A percentile compares a stretch with the other conserved stretches of the same genome.
Evolutionary conservation across 192 early-diverging fungal species (phyloP).

Genomic region (Backusella luteola): DNA sequence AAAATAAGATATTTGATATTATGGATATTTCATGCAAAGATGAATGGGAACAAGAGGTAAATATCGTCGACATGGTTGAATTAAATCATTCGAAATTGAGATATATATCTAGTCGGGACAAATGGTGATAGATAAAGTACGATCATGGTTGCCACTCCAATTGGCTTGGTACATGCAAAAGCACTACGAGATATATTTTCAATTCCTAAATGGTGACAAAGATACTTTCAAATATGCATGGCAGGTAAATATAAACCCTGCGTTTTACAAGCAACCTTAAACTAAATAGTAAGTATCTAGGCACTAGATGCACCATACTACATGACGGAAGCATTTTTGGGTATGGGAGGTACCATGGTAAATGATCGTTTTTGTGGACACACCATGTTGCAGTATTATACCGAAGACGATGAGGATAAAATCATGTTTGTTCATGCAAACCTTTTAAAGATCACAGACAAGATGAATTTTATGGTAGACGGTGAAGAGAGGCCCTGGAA

Average conservation of each 20-base stretch:
- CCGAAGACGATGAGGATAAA: conserved; percentile 2
- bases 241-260: conserved; percentile 4
- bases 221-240: conserved; percentile 40
- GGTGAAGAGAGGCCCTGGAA: conserved; percentile 14
- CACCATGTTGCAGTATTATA: conserved; percentile 31
- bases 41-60: conserved; percentile 45
- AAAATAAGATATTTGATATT: conserved; percentile 40
- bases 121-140: conserved; percentile 33
- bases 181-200: conserved; percentile 33
- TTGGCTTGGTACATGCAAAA: conserved; percentile 36
- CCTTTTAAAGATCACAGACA: conserved; percentile 33
- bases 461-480: conserved; percentile 13
- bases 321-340: conserved; percentile 25
- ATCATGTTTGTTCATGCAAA: conserved; percentile 38
- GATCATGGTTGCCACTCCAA: conserved; percentile 33
- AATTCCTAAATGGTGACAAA: conserved; percentile 40
- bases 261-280: neutral
- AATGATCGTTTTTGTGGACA: conserved; percentile 32
- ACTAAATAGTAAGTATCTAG: neutral
- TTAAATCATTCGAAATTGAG: neutral
- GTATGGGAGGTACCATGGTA: conserved; percentile 33
- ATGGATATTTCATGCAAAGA: conserved; percentile 29
- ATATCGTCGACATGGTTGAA: neutral
- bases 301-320: conserved; percentile 21
- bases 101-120: conserved; percentile 27